Conservation (phyloP, 164 flowering plant genomes). For the Houttuynia cordata region DNA sequence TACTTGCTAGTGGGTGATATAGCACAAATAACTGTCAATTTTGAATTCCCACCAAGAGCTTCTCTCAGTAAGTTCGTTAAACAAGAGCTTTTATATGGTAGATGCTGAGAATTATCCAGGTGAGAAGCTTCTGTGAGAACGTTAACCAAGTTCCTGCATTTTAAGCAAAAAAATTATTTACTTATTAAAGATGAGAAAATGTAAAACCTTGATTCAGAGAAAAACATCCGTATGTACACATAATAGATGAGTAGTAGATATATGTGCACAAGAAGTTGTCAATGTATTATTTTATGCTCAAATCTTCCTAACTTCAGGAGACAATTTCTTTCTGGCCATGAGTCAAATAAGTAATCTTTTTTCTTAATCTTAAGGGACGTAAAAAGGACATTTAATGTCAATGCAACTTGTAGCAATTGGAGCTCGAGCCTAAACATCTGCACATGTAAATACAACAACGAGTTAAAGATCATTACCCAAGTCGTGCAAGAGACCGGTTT, state of each 20-base stretch:
- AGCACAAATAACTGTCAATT: constrained; percentile 72
- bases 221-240: not conserved
- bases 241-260: not conserved
- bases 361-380: no score
- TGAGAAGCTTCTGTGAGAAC: constrained; percentile 42
- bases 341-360: no score
- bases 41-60: constrained; percentile 91
- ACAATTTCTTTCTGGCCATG: no score
- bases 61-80: constrained; percentile 75
- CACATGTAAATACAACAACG: not conserved
- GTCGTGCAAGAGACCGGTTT: constrained; percentile 72
- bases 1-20: constrained; percentile 66
- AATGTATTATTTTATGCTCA: no score
- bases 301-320: no score
- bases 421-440: not conserved
- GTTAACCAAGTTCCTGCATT: constrained; percentile 62
- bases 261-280: no score
- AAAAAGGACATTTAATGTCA: no score
- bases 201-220: no score
- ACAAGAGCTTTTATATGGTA: constrained; percentile 47
- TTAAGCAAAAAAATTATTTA: not conserved
- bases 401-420: not conserved
- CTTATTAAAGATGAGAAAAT: no score
- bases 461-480: constrained; percentile 53
- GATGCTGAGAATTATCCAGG: constrained; percentile 25